These are phyloP conservation scores for Achaetomium macrosporum DNA, from an alignment of 2,329 filamentous ascomycete species.

Conservation along the genomic window DNA sequence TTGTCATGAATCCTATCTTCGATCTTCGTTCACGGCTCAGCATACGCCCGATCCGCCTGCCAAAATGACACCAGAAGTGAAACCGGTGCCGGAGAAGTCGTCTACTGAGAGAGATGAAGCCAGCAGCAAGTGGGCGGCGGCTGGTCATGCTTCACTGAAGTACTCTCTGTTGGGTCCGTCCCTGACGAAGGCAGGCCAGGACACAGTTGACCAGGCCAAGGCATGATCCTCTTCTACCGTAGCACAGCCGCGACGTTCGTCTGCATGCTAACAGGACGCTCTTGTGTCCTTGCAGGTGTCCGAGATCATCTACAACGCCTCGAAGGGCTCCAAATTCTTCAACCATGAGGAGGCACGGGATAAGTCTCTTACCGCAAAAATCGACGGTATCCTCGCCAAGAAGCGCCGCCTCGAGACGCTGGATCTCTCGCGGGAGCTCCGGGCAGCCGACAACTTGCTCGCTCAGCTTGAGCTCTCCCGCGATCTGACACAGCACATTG, in stretches of 20 bases:
- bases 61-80: constrained; percentile 18
- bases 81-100: background rate
- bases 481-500: constrained; percentile 76
- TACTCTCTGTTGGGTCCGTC: constrained; percentile 88
- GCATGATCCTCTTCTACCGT: constrained; percentile 33
- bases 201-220: constrained; percentile 86
- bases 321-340: constrained; percentile 95
- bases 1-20: constrained; percentile 4
- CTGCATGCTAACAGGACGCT: background rate
- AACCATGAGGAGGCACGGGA: constrained; percentile 82
- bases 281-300: constrained; percentile 56
- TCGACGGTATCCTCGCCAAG: constrained; percentile 68
- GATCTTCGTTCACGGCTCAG: background rate
- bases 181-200: constrained; percentile 88
- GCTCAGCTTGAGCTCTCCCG: constrained; percentile 70
- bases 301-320: constrained; percentile 94
- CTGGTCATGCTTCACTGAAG: constrained; percentile 61
- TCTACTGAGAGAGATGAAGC: background rate
- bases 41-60: constrained; percentile 3
- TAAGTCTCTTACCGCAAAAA: constrained; percentile 76
- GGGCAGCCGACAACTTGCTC: constrained; percentile 75
- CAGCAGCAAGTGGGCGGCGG: background rate
- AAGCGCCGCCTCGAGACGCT: constrained; percentile 70
- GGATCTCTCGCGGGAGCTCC: constrained; percentile 66
- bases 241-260: background rate